Conservation (phyloP, 75 land plant genomes). For the Cryptomeria japonica region DNA sequence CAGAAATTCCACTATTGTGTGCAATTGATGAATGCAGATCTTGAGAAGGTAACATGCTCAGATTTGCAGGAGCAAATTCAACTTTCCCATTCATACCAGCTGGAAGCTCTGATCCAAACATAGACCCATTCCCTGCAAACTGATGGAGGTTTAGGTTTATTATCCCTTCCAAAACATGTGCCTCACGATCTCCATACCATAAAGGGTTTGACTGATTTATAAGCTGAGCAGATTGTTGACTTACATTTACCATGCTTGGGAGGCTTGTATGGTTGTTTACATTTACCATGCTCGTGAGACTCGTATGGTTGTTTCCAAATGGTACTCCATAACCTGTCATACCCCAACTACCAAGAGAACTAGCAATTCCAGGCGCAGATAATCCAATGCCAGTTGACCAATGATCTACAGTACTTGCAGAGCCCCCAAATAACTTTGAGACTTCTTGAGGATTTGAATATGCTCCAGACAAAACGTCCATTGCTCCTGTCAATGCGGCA, state of each 20-base stretch:
- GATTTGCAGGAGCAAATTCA: neutral
- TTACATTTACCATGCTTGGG: neutral
- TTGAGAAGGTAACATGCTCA: conserved; percentile 1
- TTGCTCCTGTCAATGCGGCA: neutral
- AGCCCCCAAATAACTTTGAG: neutral
- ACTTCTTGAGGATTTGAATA: conserved; percentile 6
- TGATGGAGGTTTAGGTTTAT: neutral
- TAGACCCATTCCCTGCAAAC: neutral
- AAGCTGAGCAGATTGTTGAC: conserved; percentile 1
- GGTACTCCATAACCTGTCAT: neutral
- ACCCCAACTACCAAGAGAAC: conserved; percentile 2
- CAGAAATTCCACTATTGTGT: neutral
- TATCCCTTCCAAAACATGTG: conserved; percentile 9
- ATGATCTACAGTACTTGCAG: neutral
- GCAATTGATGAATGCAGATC: conserved; percentile 7
- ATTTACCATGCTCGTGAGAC: neutral
- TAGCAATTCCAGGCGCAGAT: neutral
- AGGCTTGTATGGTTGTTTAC: neutral
- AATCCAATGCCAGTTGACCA: conserved; percentile 13
- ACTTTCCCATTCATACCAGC: neutral
- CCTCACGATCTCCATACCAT: conserved; percentile 5
- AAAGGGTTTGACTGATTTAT: neutral
- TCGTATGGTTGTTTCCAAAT: conserved; percentile 1
- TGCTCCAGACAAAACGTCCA: neutral
- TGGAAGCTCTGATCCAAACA: neutral